A percentile compares a stretch with the other conserved stretches of the same genome.
phyloP scores from a whole-genome alignment of 179 eudicot genomes.

The Drosera spatulata region DNA sequence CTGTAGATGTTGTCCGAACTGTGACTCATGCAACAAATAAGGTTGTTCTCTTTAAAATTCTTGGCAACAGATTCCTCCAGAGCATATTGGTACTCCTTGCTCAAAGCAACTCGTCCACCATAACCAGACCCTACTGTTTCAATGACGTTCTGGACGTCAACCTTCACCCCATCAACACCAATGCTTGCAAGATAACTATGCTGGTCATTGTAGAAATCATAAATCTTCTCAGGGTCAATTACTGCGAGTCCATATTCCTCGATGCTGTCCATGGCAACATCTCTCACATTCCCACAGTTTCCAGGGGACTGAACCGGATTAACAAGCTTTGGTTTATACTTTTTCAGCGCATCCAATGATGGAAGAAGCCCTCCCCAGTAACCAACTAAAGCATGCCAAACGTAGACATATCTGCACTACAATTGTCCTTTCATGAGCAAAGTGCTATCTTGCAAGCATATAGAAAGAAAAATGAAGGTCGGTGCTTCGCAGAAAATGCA shows the following conservation, averaged over 20 bases:
- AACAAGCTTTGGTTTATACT: conserved; percentile 48
- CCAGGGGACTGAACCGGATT: conserved; percentile 78
- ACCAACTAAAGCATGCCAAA: conserved; percentile 79
- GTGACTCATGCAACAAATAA: conserved; percentile 75
- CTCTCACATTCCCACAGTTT: conserved; percentile 52
- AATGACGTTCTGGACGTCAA: conserved; percentile 59
- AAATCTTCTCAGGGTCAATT: conserved; percentile 49
- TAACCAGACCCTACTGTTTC: conserved; percentile 59
- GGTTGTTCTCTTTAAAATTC: conserved; percentile 52
- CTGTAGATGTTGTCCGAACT: conserved; percentile 30
- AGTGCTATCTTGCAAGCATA: neutral
- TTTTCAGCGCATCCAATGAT: conserved; percentile 35
- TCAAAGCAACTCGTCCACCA: conserved; percentile 68
- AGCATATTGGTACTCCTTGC: conserved; percentile 42
- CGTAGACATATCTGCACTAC: conserved; percentile 41
- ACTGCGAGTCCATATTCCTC: conserved; percentile 63
- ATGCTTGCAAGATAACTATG: conserved; percentile 57
- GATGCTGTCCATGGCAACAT: conserved; percentile 61
- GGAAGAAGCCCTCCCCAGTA: conserved; percentile 83
- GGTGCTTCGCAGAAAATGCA: conserved; percentile 4
- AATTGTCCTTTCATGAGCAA: neutral
- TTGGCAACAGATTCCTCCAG: conserved; percentile 57
- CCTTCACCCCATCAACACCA: conserved; percentile 81
- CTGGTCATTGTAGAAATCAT: conserved; percentile 53
- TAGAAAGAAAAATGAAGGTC: neutral